Conservation (phyloP, 352 stramenopile genomes). For the Albugo candida region DNA sequence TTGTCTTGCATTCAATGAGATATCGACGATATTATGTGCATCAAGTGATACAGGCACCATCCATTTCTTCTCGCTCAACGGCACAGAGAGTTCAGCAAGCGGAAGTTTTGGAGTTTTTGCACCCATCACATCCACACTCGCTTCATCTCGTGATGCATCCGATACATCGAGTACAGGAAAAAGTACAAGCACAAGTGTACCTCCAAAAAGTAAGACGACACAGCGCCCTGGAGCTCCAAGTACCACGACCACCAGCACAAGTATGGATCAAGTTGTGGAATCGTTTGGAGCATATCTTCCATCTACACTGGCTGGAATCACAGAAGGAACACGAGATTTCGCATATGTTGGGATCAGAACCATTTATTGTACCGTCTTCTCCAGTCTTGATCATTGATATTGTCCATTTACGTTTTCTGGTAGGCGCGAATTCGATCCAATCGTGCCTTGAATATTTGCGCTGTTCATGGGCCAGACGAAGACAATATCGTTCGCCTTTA, state of each 20-base stretch:
- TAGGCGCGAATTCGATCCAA: slow-evolving; percentile 51
- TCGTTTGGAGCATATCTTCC: slow-evolving; percentile 56
- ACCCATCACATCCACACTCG: slow-evolving; percentile 47
- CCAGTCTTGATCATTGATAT: background rate
- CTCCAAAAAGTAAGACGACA: background rate
- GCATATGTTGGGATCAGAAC: slow-evolving; percentile 32
- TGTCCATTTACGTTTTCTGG: slow-evolving; percentile 1
- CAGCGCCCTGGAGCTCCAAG: background rate
- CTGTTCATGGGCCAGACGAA: slow-evolving; percentile 53
- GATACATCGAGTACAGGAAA: background rate
- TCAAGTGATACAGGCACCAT: slow-evolving; percentile 93
- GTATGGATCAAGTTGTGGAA: slow-evolving; percentile 46
- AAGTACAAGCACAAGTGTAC: background rate
- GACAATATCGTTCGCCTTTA: slow-evolving; percentile 49
- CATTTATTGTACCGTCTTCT: background rate
- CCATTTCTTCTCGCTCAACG: slow-evolving; percentile 87
- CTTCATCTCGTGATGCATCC: slow-evolving; percentile 6
- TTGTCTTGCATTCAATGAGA: slow-evolving; percentile 90
- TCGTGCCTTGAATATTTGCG: slow-evolving; percentile 54
- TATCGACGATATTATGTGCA: slow-evolving; percentile 85
- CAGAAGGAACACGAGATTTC: slow-evolving; percentile 74
- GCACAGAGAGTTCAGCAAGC: slow-evolving; percentile 41
- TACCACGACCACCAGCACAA: slow-evolving; percentile 2
- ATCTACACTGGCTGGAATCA: slow-evolving; percentile 54
- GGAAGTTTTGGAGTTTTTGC: slow-evolving; percentile 67